Conservation (phyloP, 2,329 filamentous ascomycete species). For the Penicillium vulpinum region DNA sequence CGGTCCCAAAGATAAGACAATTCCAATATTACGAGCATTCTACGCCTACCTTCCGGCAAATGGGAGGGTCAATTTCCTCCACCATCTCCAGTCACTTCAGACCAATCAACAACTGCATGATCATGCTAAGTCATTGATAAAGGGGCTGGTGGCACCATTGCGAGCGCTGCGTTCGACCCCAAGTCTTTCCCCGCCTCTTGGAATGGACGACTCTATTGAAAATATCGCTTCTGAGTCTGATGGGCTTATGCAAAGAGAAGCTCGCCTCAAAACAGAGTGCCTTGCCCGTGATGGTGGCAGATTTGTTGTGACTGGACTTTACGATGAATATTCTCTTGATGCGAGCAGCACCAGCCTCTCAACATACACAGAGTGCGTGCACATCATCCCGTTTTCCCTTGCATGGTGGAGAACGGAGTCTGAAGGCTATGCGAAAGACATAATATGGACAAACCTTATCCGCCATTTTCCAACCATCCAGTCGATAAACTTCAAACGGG, state of each 20-base stretch:
- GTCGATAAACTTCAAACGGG: background rate
- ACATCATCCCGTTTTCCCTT: background rate
- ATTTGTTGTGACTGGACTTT: conserved; percentile 3
- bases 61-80: background rate
- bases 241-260: background rate
- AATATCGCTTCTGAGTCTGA: background rate
- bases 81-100: background rate
- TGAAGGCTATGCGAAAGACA: conserved; percentile 1
- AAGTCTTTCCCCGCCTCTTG: background rate
- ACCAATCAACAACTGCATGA: background rate
- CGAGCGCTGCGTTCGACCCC: background rate
- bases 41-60: background rate
- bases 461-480: conserved; percentile 4
- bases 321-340: conserved; percentile 4
- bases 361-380: background rate
- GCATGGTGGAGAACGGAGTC: background rate
- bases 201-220: background rate
- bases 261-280: conserved; percentile 3
- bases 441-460: conserved; percentile 4
- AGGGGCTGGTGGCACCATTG: background rate
- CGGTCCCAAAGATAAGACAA: background rate
- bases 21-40: background rate
- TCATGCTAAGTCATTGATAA: background rate
- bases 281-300: conserved; percentile 4
- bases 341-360: background rate